Base-by-base conservation (phyloP, 2,329 filamentous ascomycete genomes). In the Microdochium trichocladiopsis region DNA sequence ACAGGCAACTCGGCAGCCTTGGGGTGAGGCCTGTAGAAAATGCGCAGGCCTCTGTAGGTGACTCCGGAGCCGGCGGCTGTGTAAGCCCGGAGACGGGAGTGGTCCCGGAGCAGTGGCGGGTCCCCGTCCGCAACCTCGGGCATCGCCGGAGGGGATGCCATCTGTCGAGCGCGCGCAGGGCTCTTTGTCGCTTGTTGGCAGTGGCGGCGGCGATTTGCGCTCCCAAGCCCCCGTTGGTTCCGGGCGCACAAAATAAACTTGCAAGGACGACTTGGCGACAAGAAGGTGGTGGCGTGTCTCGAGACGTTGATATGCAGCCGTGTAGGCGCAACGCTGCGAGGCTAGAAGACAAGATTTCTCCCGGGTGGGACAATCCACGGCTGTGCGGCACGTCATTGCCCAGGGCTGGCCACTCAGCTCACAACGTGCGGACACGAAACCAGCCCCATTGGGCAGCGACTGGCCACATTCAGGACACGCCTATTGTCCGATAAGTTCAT, bases 1-100 rank as follows among this genome's bases (percentile, higher is more conserved):
- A 75, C 79, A 2, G 90, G 90, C 3, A 97, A 77, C 66, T 94
- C 88, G 54, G 85, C 81, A n/a, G 86, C 83, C 63, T 96, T 90
- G 21, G 84, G 80, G 69, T 96, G 94, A 51, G 82, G 82, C 52
- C 87, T 82, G 70, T 87, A 92, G 68, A 97, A 96, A 45, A 92
- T 84, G 52, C 93, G 84, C 56, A 97, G 78, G 28, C 78, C 80
- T 2, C 84, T 79, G 66, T 96, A 97, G 9, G 80, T 84, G 57
- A 85, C 75, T 36, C 77, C 71, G 49, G 69, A 84, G 25, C 69
- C 71, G 16, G 76, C 77, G 2, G 91, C 92, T n/a, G 78, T 84
- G 67, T 91, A 95, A 4, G 84, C 78, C 62, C 80, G 79, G 59
- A 87, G 77, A 37, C 80, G 77, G 14, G 89, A 91, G 67, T 93